These are phyloP conservation scores for Tolypocladium ovalisporum DNA, from an alignment of 2,329 filamentous ascomycete species.

Conservation along the genomic window DNA sequence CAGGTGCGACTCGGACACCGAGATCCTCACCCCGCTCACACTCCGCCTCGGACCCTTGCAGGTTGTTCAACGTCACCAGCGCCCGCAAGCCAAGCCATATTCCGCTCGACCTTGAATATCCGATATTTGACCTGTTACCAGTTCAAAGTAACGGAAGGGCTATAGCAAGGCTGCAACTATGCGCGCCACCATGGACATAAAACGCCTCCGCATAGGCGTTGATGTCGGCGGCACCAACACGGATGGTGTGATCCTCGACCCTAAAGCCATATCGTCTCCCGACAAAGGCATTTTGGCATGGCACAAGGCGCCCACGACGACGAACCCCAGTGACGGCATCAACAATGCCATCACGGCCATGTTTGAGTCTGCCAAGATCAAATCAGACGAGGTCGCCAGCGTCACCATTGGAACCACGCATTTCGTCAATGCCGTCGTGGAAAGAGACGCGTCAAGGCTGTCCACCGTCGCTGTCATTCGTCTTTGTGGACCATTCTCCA, in stretches of 20 bases:
- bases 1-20: not conserved
- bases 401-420: conserved; percentile 46
- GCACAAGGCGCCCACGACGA: conserved; percentile 37
- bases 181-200: not conserved
- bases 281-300: conserved; percentile 35
- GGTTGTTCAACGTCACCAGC: not conserved
- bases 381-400: conserved; percentile 28
- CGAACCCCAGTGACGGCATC: conserved; percentile 36
- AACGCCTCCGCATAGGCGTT: conserved; percentile 29
- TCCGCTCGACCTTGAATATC: not conserved
- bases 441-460: conserved; percentile 36
- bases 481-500: conserved; percentile 41
- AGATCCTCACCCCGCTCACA: not conserved
- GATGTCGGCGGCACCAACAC: conserved; percentile 43
- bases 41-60: not conserved
- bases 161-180: not conserved
- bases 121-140: not conserved
- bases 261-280: conserved; percentile 18
- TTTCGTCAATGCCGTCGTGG: conserved; percentile 48
- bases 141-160: not conserved
- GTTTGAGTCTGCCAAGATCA: conserved; percentile 22
- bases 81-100: not conserved
- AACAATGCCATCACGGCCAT: conserved; percentile 31
- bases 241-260: conserved; percentile 40
- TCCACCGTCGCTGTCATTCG: conserved; percentile 42